Conservation (phyloP, 2,329 filamentous ascomycete species). For the Cladosporium sp. region DNA sequence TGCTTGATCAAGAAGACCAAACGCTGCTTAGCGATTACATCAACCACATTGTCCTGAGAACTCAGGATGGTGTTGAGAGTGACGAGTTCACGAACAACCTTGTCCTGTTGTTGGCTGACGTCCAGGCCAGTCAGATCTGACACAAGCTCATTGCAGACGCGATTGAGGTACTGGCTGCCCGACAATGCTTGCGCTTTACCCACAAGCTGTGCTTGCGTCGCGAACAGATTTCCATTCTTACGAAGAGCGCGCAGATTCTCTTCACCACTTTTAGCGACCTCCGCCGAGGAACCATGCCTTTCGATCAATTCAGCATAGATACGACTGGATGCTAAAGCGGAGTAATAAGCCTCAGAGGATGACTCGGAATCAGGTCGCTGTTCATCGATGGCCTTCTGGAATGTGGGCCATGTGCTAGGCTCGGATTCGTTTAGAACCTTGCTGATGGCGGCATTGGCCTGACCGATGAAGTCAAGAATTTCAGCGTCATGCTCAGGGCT, state of each 20-base stretch:
- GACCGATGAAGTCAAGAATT: constrained; percentile 53
- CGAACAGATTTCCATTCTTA: constrained; percentile 45
- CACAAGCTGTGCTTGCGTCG: constrained; percentile 49
- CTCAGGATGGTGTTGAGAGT: constrained; percentile 57
- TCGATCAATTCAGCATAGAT: constrained; percentile 44
- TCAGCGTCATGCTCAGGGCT: constrained; percentile 51
- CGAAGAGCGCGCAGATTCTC: constrained; percentile 34
- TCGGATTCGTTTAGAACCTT: constrained; percentile 18
- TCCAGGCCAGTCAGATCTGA: constrained; percentile 60
- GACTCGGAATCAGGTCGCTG: background rate
- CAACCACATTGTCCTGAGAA: constrained; percentile 50
- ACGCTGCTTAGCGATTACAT: constrained; percentile 60
- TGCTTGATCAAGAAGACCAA: constrained; percentile 81
- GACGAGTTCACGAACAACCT: constrained; percentile 48
- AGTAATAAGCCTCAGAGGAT: constrained; percentile 41
- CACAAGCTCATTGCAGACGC: constrained; percentile 61
- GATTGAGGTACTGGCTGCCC: constrained; percentile 48
- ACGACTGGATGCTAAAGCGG: constrained; percentile 41
- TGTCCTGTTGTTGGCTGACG: constrained; percentile 32
- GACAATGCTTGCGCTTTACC: constrained; percentile 52
- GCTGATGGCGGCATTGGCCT: constrained; percentile 51
- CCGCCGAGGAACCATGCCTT: constrained; percentile 41
- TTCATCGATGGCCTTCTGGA: constrained; percentile 6
- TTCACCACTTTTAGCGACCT: constrained; percentile 39
- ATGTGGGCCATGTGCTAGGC: background rate